Base-by-base conservation (phyloP, 345 rosid species). In the Geranium rotundifolium region DNA sequence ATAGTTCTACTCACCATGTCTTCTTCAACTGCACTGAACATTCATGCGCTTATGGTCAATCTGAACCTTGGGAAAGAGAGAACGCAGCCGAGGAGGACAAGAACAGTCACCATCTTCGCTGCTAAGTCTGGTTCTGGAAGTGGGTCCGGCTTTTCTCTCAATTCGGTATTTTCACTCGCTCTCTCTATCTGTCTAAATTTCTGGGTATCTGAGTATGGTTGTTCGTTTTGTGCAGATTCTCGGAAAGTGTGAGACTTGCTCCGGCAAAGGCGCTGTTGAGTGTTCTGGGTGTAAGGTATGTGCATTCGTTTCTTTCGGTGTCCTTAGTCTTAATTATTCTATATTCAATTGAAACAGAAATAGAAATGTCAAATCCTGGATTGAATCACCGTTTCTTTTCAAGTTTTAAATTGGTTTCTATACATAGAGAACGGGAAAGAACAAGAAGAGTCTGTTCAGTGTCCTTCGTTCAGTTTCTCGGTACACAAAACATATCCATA, bases 201-300 rank as follows among this genome's bases (percentile, higher is more conserved):
- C 27, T 23, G 61, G 27, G 13, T 57, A 2, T 17, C 4, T 4
- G 27, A 23, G 27, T 23, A 23, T 23, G 27, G 27, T 23, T 23
- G 27, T 23, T 23, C 27, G 27, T 27, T 17, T 49, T 59, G 27
- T 39, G 72, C 74, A 84, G 92, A 72, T 88, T 62, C 61, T 81
- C 59, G 76, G 79, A n/a, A 71, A 72, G 14, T 89, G 93, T 10
- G 67, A 83, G 61, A 77, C 81, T 17, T 89, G 93, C 70, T 73
- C 74, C 67, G 85, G 87, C 57, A 89, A 84, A 75, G 81, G 89
- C 67, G 90, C 89, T 14, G 73, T 89, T n/a, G 96, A 89, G 52
- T 84, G 93, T 59, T 76, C 87, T 0, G 89, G 96, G 34, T 86
- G 93, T 66, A 89, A 89, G 88, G 95, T 88, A 67, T 54, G 52